These are phyloP conservation scores for Mucor plumbeus DNA, from an alignment of 371 early-diverging fungal genomes.

Conservation along the genomic window DNA sequence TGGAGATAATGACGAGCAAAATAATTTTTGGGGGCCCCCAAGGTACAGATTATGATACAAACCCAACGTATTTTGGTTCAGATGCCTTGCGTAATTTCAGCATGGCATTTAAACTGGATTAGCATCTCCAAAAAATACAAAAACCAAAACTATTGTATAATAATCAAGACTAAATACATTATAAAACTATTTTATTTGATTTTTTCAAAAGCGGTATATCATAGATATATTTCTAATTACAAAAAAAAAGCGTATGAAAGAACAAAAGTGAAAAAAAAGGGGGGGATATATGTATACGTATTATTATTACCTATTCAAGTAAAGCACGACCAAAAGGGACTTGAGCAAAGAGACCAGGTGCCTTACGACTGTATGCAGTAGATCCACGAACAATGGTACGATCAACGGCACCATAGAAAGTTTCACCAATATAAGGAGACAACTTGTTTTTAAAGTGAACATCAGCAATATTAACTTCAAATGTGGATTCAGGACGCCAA, in stretches of 20 bases:
- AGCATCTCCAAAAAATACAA: no score
- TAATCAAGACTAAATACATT: no score
- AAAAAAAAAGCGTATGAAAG: neutral
- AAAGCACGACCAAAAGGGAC: constrained; percentile 20
- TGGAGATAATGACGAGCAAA: no score
- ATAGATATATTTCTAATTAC: no score
- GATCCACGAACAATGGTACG: constrained; percentile 79
- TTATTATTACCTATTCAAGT: constrained; percentile 17
- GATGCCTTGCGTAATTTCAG: no score
- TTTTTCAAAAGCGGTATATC: no score
- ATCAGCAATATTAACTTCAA: constrained; percentile 56
- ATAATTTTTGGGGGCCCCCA: no score
- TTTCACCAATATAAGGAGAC: constrained; percentile 74
- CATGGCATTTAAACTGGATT: no score
- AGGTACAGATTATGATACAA: no score
- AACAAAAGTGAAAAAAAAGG: constrained; percentile 2
- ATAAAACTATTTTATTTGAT: no score
- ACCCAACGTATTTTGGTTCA: no score
- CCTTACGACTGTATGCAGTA: constrained; percentile 54
- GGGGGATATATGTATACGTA: constrained; percentile 8
- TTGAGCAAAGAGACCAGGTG: constrained; percentile 13
- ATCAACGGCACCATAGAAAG: constrained; percentile 68
- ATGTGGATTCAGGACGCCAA: constrained; percentile 74
- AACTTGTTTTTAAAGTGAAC: constrained; percentile 85
- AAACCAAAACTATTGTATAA: no score